Base-by-base conservation (phyloP, 192 early-diverging fungal genomes). In the Diversispora epigaea region DNA sequence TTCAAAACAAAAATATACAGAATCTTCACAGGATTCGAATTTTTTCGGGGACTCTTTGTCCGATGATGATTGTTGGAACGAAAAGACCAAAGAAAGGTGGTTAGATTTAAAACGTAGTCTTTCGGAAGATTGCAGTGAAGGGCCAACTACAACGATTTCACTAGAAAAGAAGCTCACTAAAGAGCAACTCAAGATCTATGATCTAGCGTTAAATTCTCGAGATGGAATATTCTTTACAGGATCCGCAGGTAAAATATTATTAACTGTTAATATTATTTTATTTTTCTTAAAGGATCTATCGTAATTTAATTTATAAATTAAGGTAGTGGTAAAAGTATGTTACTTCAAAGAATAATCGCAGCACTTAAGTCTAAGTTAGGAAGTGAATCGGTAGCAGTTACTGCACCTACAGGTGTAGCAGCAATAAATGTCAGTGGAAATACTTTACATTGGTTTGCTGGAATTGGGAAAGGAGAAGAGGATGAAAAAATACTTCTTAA, bases 391-490 rank as follows among this genome's bases (percentile, higher is more conserved):
- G 77, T 87, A 43, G 85, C 82, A 4, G 83, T 89, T 6, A 87
- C 85, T 21, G 88, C 88, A 11, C 80, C 83, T 0, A 86, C 84
- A 15, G 88, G 88, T 0, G 85, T 90, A 21, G 88, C 88, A 0
- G 88, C 88, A 0, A 82, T 80, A 54, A 88, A 88, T 71, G 88
- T 90, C 73, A 80, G 81, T 17, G 88, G 88, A 39, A 79, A 65
- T 4, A 90, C 88, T 1, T 73, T 90, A 41, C 88, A 90, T 68
- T 81, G 81, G 0, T 90, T 88, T 79, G 81, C 87, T 17, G 88
- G 88, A 19, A 87, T 93, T 49, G 93, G 93, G 7, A 46, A 86
- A 17, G 92, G 89, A 6, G 76, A 77, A 44, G 87, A 80, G 15
- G 63, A 21, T 6, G 21, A 68, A 17, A 44, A 60, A 25, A 69